A percentile compares a stretch with the other conserved stretches of the same genome.
phyloP scores from a whole-genome alignment of 2,329 filamentous ascomycete species.

The Mollisiaceae sp. region DNA sequence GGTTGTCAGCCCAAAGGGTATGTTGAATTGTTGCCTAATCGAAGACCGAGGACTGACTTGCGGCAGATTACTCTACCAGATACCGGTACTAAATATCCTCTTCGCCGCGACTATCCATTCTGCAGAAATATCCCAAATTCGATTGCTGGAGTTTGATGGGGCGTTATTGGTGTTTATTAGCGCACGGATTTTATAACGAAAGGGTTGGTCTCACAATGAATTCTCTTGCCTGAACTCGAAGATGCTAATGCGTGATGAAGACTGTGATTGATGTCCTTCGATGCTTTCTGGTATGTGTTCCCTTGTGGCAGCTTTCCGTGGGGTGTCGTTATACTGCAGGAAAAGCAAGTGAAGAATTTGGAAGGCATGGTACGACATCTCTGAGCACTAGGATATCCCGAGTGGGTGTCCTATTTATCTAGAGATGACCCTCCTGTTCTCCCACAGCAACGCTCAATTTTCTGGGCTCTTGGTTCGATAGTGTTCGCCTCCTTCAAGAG shows the following conservation, averaged over 20 bases:
- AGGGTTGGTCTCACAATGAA: no score
- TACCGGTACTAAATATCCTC: conserved; percentile 62
- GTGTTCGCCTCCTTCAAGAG: no score
- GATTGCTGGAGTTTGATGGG: conserved; percentile 14
- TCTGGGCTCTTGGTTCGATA: no score
- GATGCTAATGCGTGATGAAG: conserved; percentile 34
- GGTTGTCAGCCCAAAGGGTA: conserved; percentile 89
- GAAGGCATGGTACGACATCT: no score
- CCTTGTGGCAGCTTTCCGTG: background rate
- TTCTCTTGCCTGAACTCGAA: conserved; percentile 26
- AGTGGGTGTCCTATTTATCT: no score
- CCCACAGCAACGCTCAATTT: no score
- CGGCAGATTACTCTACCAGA: conserved; percentile 64
- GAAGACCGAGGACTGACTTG: conserved; percentile 19
- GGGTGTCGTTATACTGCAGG: background rate
- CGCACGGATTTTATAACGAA: conserved; percentile 19
- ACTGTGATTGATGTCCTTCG: conserved; percentile 14
- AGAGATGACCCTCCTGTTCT: no score
- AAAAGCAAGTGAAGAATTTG: background rate
- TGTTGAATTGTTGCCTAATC: background rate
- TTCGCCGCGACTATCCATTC: background rate
- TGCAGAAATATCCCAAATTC: background rate
- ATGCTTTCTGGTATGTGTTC: background rate
- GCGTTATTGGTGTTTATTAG: conserved; percentile 20
- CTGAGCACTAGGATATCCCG: no score